Conservation (phyloP, 1,139 yeast genomes). For the Taiozyma sp. region DNA sequence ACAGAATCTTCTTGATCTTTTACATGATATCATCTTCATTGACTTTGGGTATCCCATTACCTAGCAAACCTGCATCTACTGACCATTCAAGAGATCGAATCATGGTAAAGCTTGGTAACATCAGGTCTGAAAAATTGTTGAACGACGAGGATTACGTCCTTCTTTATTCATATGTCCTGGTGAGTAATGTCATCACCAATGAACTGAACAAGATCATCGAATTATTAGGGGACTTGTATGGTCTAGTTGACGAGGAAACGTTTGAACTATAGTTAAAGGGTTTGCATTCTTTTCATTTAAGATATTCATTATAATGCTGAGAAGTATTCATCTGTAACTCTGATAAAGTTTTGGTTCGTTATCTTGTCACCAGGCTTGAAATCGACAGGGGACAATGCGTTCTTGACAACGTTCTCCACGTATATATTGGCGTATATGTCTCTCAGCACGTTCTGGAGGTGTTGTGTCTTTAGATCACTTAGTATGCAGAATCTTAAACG, state of each 20-base stretch:
- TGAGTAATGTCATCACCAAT: slow-evolving; percentile 60
- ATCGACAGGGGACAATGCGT: slow-evolving; percentile 52
- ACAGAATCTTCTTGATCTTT: slow-evolving; percentile 66
- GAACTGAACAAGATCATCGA: slow-evolving; percentile 58
- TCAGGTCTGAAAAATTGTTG: slow-evolving; percentile 33
- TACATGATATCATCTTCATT: slow-evolving; percentile 79
- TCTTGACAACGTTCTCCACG: slow-evolving; percentile 65
- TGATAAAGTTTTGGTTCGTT: slow-evolving; percentile 40
- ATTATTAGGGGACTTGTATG: slow-evolving; percentile 54
- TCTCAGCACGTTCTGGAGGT: slow-evolving; percentile 55
- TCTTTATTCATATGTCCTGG: slow-evolving; percentile 70
- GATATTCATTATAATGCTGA: slow-evolving; percentile 5
- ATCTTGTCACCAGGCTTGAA: slow-evolving; percentile 39
- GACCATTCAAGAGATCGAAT: slow-evolving; percentile 72
- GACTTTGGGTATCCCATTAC: slow-evolving; percentile 71
- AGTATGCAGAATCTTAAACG: slow-evolving; percentile 72
- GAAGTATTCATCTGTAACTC: slow-evolving; percentile 37
- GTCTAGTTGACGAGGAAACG: slow-evolving; percentile 44
- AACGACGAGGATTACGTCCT: slow-evolving; percentile 63
- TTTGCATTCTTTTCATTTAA: not conserved
- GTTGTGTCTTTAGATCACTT: slow-evolving; percentile 63
- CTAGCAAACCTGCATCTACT: slow-evolving; percentile 73
- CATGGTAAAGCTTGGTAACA: slow-evolving; percentile 55
- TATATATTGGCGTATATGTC: slow-evolving; percentile 67
- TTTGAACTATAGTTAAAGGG: slow-evolving; percentile 8